Evolutionary conservation across 495 filamentous ascomycete genomes (phyloP), one percentile per base, ranked within the genome.

Genomic region (Penicillium coprophilum): DNA sequence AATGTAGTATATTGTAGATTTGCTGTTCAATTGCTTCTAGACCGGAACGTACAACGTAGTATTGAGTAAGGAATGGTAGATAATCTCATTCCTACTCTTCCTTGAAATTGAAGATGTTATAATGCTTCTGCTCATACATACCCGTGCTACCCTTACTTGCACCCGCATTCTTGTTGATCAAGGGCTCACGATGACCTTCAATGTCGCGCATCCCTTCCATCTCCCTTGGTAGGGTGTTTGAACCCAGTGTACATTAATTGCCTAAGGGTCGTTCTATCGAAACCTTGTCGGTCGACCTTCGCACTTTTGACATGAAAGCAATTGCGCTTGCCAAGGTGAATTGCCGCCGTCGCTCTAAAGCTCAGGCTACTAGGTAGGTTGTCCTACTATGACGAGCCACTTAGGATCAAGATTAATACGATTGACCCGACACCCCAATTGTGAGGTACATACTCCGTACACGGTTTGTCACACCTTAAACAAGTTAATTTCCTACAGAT

Each of bases 131-230:
- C 47, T 50, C 61, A 64, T 61, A 57, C 53, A 64, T 64, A 59
- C 53, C 46, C 48, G 43, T 58, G 49, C 27, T 59, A 39, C 63
- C 66, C 65, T 68, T 68, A 63, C 65, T 60, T 65, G 57, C 57
- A 69, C 66, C 41, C 31, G 31, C 52, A 54, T 69, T 64, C 56
- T 43, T 24, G 56, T 55, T 58, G 58, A 69, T 69, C 63, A 62
- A 69, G 66, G 66, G 64, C 52, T 56, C 52, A 59, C 61, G 60
- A 66, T 60, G 63, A 52, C 57, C 41, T 55, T 59, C 63, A 64
- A 67, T 68, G 62, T 65, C 65, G 62, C 62, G 65, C 57, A 68
- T 68, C 65, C 65, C 65, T 65, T 64, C 34, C 56, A 55, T 53
- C 36, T 48, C 62, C 63, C 60, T 63, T 64, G 28, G 55, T 53